Evolutionary conservation across 805 yeast genomes (phyloP).

Genomic region (Vanderwaltozyma yarrowii): DNA sequence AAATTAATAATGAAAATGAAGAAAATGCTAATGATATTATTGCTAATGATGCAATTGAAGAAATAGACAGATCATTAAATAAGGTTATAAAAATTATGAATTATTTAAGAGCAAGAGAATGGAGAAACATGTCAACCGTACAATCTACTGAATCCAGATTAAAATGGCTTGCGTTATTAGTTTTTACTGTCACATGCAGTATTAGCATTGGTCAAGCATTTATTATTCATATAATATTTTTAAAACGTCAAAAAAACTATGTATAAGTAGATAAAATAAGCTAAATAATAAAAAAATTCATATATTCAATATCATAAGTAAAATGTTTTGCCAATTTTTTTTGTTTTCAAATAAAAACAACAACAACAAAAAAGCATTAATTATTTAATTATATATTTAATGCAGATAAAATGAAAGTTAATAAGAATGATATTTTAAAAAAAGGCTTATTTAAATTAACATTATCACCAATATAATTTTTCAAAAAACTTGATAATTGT

Average conservation of each 20-base stretch:
- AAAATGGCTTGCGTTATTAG: slow-evolving; percentile 63
- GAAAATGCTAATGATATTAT: slow-evolving; percentile 38
- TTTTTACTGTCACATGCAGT: slow-evolving; percentile 61
- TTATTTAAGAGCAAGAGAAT: slow-evolving; percentile 92
- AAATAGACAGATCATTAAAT: slow-evolving; percentile 48
- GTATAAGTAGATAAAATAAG: too few species aligned
- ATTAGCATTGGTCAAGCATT: slow-evolving; percentile 68
- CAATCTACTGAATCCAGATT: slow-evolving; percentile 67
- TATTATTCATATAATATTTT: slow-evolving; percentile 72
- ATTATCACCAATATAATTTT: slow-evolving; percentile 4
- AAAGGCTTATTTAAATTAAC: slow-evolving; percentile 6
- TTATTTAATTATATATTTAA: slow-evolving; percentile 6
- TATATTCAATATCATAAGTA: too few species aligned
- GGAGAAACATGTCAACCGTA: slow-evolving; percentile 91
- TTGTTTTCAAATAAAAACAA: too few species aligned
- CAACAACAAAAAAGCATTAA: too few species aligned
- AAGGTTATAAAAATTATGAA: slow-evolving; percentile 54
- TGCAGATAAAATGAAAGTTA: slow-evolving; percentile 8
- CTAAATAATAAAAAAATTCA: too few species aligned
- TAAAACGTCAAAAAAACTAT: slow-evolving; percentile 8
- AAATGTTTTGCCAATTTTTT: too few species aligned
- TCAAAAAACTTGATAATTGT: slow-evolving; percentile 2
- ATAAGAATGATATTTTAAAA: slow-evolving; percentile 9
- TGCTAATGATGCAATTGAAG: slow-evolving; percentile 44
- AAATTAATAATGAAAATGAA: slow-evolving; percentile 21